Base-by-base conservation (phyloP, 2,329 filamentous ascomycete species). In the Tolypocladium inflatum region DNA sequence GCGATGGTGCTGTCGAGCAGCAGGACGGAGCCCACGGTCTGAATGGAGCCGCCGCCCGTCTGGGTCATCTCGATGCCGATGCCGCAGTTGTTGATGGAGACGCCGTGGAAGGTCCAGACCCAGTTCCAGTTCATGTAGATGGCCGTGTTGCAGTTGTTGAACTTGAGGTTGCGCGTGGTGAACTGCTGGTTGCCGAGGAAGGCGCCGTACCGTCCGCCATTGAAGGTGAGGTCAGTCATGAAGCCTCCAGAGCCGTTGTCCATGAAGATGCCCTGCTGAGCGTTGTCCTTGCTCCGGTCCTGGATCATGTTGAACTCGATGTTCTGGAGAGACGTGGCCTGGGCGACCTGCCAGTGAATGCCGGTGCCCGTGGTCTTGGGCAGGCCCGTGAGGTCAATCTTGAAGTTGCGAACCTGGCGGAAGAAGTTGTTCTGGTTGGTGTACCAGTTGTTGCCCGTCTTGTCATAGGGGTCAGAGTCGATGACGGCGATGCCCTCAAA, bases 71-170 rank as follows among this genome's bases (percentile, higher is more conserved):
- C 88, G 62, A 95, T 77, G 57, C 89, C 91, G 43, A 92, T 74
- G n/a, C 78, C 75, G 69, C 87, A 90, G 69, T 87, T 84, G 71
- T 90, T 85, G 73, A 95, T 89, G 52, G 76, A 80, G 42, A 95
- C 65, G 41, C 83, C 88, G 70, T 93, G 90, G 74, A 94, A 84
- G 51, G 87, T 85, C 87, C 89, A 95, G 21, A 85, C 78, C 91
- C 91, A 96, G 76, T 93, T 90, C 91, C 91, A 96, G 78, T 91
- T 91, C 85, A 94, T 88, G 75, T 83, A 90, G 62, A 96, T 85
- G 61, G 89, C 91, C 2, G 90, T 95, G 68, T 90, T 81, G 77
- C 89, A 92, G 71, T 83, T 80, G 70, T 89, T 90, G 80, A 95
- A 95, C 41, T 81, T 88, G 70, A 94, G 68, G 73, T 95, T 94